Percentiles rank a stretch among this genome's conserved stretches.
phyloP scores from a whole-genome alignment of 2,329 filamentous ascomycete genomes.

The Neophaeococcomyces aloes region DNA sequence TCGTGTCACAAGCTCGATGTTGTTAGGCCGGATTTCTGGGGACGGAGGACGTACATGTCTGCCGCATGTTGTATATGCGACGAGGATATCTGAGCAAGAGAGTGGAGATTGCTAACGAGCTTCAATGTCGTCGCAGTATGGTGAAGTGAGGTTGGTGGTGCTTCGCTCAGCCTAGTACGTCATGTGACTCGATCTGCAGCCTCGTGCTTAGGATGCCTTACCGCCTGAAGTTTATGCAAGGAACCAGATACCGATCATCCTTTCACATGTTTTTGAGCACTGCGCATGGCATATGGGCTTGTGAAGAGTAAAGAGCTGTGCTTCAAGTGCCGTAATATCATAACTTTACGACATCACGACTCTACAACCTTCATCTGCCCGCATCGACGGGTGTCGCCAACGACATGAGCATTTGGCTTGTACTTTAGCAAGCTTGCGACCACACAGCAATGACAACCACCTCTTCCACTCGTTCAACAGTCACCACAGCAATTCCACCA shows the following conservation, averaged over 20 bases:
- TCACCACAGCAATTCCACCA: conserved; percentile 10
- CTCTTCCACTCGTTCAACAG: no score
- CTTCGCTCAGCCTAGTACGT: neutral
- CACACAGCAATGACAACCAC: no score
- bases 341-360: no score
- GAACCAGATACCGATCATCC: no score
- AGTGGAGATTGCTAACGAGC: neutral
- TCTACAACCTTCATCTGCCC: no score
- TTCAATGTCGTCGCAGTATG: neutral
- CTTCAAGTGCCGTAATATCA: no score
- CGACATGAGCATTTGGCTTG: no score
- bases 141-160: conserved; percentile 4
- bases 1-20: neutral
- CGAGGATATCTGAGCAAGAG: neutral
- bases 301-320: no score
- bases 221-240: neutral
- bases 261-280: no score
- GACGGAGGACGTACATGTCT: conserved; percentile 3
- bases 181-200: neutral
- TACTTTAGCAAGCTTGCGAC: no score
- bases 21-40: neutral
- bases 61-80: conserved; percentile 4
- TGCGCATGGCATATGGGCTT: no score
- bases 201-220: conserved; percentile 2
- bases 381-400: no score